Base-by-base conservation (phyloP, 2,329 filamentous ascomycete genomes). In the Talaromyces sp. region DNA sequence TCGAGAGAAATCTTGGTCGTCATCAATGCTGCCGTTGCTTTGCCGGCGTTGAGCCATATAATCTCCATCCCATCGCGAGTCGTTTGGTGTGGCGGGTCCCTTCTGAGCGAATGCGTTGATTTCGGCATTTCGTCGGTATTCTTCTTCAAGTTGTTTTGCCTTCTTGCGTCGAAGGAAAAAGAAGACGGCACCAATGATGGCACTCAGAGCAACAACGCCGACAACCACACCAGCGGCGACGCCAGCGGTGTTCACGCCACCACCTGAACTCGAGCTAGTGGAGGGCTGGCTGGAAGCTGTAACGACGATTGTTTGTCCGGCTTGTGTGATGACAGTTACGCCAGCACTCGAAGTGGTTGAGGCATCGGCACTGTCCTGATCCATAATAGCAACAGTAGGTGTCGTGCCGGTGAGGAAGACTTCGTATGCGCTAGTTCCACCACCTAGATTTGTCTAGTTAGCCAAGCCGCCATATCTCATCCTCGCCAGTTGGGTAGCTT, bases 1-100 rank as follows among this genome's bases (percentile, higher is more conserved):
- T 78, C 93, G 87, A 64, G 93, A 97, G 79, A 96, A 97, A 75
- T 97, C 93, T 77, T 96, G 87, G 77, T 97, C 95, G 75, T 97
- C 93, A 57, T 92, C 93, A 75, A 97, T 97, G 76, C 92, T 97
- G 67, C 93, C 93, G 70, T 94, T 91, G 77, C 93, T 97, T 79
- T 93, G 84, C 75, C 92, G 86, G 71, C 91, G 84, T 67, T 92
- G 85, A 61, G 88, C 88, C 83, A 95, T 88, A 65, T 92, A 85
- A 60, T 82, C 87, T 8, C 92, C 91, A 66, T 97, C 93, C 60
- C 97, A 85, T 59, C 93, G 86, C 48, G 90, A 88, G 72, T 97
- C 93, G 31, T 76, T 86, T 63, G 81, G 81, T 63, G 87, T 84
- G 81, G 70, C 83, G 79, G 76, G 76, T 66, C 83, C 83, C 66